phyloP scores from a whole-genome alignment of 208 protist species.

The Leptomonas seymouri region DNA sequence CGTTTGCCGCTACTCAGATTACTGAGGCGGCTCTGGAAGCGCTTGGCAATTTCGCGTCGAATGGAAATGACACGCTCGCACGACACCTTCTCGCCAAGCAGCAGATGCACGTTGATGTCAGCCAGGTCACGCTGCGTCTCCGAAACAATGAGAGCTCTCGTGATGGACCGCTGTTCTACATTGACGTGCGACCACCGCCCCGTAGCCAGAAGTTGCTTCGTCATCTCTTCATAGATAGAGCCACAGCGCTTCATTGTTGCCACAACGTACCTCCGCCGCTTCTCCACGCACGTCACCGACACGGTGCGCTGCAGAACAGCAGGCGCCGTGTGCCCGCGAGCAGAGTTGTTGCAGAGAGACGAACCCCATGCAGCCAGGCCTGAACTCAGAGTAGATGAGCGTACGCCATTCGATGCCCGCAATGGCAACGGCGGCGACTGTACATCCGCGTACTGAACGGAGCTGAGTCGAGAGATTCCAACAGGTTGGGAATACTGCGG shows the following conservation, averaged over 20 bases:
- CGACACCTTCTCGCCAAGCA: constrained; percentile 74
- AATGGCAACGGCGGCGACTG: constrained; percentile 6
- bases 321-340: constrained; percentile 17
- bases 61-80: constrained; percentile 55
- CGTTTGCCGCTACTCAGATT: constrained; percentile 9
- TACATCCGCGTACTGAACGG: neutral
- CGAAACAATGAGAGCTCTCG: constrained; percentile 42
- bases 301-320: constrained; percentile 13
- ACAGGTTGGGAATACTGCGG: constrained; percentile 12
- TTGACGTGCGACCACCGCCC: constrained; percentile 53
- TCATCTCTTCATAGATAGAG: constrained; percentile 80
- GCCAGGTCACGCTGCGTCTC: constrained; percentile 33
- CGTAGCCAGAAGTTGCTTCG: constrained; percentile 57
- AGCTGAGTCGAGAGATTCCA: constrained; percentile 13
- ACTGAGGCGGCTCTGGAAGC: constrained; percentile 23
- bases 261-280: constrained; percentile 48
- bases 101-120: constrained; percentile 54
- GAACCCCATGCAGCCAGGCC: constrained; percentile 14
- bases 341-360: constrained; percentile 16
- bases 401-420: neutral
- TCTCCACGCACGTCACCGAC: constrained; percentile 15
- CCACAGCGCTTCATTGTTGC: constrained; percentile 70
- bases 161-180: constrained; percentile 28
- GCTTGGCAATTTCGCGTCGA: constrained; percentile 49
- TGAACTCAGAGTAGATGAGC: constrained; percentile 4